A percentile compares a stretch with the other conserved stretches of the same genome.
phyloP scores from a whole-genome alignment of 1,284 basidiomycete genomes.

The Ceratobasidium sp. region DNA sequence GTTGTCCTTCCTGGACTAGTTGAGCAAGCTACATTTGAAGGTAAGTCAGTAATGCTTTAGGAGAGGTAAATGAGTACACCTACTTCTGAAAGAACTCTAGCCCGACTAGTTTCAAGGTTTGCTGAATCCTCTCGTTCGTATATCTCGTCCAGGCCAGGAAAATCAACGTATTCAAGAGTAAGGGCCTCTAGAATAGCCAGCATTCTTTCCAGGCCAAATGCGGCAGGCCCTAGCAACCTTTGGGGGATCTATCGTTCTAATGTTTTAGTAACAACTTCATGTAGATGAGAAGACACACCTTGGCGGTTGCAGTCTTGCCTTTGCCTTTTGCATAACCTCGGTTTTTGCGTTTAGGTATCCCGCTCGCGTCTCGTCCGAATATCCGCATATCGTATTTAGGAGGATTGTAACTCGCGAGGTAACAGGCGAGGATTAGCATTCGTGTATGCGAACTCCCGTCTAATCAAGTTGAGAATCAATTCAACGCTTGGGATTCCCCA shows the following conservation, averaged over 20 bases:
- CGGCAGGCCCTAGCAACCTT: slow-evolving; percentile 76
- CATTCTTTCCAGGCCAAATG: slow-evolving; percentile 84
- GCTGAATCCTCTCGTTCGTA: slow-evolving; percentile 61
- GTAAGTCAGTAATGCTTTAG: neutral
- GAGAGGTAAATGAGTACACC: slow-evolving; percentile 43
- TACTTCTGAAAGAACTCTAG: slow-evolving; percentile 65
- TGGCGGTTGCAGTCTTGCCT: slow-evolving; percentile 40
- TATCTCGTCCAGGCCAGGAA: slow-evolving; percentile 45
- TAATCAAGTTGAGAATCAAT: neutral
- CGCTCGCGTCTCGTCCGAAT: slow-evolving; percentile 69
- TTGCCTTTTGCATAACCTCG: slow-evolving; percentile 50
- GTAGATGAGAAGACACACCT: slow-evolving; percentile 28
- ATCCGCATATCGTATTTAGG: slow-evolving; percentile 79
- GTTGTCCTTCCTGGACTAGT: slow-evolving; percentile 68
- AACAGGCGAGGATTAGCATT: slow-evolving; percentile 74
- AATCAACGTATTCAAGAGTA: slow-evolving; percentile 70
- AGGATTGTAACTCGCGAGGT: slow-evolving; percentile 87
- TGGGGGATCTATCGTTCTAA: slow-evolving; percentile 67
- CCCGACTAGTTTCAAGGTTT: slow-evolving; percentile 68
- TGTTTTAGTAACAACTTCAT: neutral
- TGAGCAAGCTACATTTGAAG: slow-evolving; percentile 64
- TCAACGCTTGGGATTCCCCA: neutral
- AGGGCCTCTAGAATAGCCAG: slow-evolving; percentile 83
- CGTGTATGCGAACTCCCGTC: slow-evolving; percentile 30
- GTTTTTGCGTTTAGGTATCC: slow-evolving; percentile 67